Conservation (phyloP, 768 basidiomycete genomes). For the Lepiota brunneoincarnata region DNA sequence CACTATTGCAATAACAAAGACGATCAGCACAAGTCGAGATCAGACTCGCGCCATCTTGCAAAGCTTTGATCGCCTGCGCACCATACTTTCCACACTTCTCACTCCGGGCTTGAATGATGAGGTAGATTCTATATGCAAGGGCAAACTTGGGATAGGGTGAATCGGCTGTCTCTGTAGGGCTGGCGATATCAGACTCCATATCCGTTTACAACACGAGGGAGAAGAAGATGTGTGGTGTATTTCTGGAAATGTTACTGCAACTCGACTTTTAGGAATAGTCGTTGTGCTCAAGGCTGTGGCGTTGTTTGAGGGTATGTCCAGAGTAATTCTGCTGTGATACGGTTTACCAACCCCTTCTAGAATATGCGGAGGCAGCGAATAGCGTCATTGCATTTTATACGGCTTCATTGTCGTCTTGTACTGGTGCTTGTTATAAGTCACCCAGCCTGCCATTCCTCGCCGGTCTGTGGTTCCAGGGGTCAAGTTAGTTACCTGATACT, state of each 20-base stretch:
- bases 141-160: conserved; percentile 49
- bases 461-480: conserved; percentile 70
- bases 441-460: conserved; percentile 77
- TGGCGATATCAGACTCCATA: conserved; percentile 45
- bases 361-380: conserved; percentile 64
- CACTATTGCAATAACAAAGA: conserved; percentile 47
- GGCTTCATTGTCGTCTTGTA: conserved; percentile 57
- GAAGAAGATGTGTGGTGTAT: conserved; percentile 65
- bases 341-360: conserved; percentile 33
- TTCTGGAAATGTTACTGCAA: conserved; percentile 68
- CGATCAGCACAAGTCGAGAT: conserved; percentile 44
- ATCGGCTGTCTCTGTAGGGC: conserved; percentile 41
- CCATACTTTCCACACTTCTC: conserved; percentile 60
- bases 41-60: conserved; percentile 39
- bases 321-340: background rate
- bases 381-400: conserved; percentile 82
- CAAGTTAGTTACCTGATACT: conserved; percentile 42
- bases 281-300: conserved; percentile 68
- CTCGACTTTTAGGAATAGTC: conserved; percentile 63
- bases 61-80: conserved; percentile 53
- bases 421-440: conserved; percentile 59
- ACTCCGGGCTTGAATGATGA: conserved; percentile 68
- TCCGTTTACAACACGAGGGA: conserved; percentile 37
- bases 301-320: conserved; percentile 59
- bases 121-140: conserved; percentile 66